Conservation (phyloP, 352 stramenopile species). For the Blastocystis sp. region DNA sequence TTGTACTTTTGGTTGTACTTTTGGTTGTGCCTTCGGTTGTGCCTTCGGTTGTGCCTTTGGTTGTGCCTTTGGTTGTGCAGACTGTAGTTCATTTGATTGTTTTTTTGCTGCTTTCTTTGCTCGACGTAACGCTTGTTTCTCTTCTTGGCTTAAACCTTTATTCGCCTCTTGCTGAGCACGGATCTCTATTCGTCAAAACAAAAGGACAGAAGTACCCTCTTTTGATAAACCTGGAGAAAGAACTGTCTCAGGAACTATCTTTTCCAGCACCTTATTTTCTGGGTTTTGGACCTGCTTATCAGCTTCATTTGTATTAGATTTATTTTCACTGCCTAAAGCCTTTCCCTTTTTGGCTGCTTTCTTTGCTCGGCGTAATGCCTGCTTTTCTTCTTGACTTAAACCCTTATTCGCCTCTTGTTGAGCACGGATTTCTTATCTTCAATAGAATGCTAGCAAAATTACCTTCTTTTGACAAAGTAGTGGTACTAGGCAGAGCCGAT, state of each 20-base stretch:
- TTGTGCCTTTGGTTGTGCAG: neutral
- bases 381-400: conserved; percentile 45
- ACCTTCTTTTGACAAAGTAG: neutral
- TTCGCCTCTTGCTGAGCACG: conserved; percentile 47
- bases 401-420: conserved; percentile 41
- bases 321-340: neutral
- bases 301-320: neutral
- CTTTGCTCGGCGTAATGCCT: conserved; percentile 27
- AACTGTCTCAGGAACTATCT: neutral
- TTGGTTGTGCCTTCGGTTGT: neutral
- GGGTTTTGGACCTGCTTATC: neutral
- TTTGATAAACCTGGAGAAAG: neutral
- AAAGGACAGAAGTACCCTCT: neutral
- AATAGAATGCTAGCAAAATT: neutral
- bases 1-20: neutral
- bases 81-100: neutral
- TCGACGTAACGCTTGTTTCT: conserved; percentile 10
- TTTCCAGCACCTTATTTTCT: neutral
- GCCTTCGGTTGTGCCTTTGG: neutral
- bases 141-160: conserved; percentile 20
- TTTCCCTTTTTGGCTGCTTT: neutral
- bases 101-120: conserved; percentile 37
- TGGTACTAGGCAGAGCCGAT: neutral
- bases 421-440: neutral
- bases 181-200: neutral